A percentile compares a stretch with the other conserved stretches of the same genome.
phyloP scores from a whole-genome alignment of 2,329 filamentous ascomycete genomes.

The Drechslerella coelobrocha region DNA sequence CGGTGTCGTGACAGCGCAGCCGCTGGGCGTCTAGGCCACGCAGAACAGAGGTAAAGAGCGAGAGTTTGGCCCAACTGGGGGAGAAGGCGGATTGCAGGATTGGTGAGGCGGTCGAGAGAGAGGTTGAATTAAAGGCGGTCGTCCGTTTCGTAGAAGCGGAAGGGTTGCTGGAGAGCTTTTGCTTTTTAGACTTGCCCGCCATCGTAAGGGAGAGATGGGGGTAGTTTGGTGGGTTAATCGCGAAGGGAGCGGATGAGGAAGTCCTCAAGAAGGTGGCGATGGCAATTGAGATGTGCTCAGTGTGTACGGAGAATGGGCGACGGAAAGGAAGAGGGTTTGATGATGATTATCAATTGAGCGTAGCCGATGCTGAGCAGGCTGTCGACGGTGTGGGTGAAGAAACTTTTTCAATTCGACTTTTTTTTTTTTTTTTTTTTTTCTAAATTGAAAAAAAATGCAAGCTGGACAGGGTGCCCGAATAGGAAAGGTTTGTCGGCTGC shows the following conservation, averaged over 20 bases:
- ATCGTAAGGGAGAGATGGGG: conserved; percentile 13
- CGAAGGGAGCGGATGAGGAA: neutral
- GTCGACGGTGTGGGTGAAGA: conserved; percentile 41
- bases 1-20: conserved; percentile 64
- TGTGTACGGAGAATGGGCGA: conserved; percentile 11
- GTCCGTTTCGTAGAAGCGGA: conserved; percentile 28
- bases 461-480: conserved; percentile 8
- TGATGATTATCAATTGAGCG: conserved; percentile 10
- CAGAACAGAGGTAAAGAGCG: conserved; percentile 64
- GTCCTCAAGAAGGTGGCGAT: neutral
- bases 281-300: neutral
- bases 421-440: conserved; percentile 32
- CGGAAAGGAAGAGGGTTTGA: conserved; percentile 14
- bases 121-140: conserved; percentile 27
- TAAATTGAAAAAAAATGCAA: conserved; percentile 19
- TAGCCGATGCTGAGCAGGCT: too few relatives aligned
- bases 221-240: conserved; percentile 5
- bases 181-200: conserved; percentile 50
- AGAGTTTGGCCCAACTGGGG: conserved; percentile 63
- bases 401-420: conserved; percentile 47
- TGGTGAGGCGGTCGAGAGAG: conserved; percentile 57
- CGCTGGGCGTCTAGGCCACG: conserved; percentile 64
- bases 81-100: conserved; percentile 63
- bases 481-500: conserved; percentile 22
- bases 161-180: conserved; percentile 23